phyloP scores from a whole-genome alignment of 495 filamentous ascomycete species.

The Ramalina peruviana region DNA sequence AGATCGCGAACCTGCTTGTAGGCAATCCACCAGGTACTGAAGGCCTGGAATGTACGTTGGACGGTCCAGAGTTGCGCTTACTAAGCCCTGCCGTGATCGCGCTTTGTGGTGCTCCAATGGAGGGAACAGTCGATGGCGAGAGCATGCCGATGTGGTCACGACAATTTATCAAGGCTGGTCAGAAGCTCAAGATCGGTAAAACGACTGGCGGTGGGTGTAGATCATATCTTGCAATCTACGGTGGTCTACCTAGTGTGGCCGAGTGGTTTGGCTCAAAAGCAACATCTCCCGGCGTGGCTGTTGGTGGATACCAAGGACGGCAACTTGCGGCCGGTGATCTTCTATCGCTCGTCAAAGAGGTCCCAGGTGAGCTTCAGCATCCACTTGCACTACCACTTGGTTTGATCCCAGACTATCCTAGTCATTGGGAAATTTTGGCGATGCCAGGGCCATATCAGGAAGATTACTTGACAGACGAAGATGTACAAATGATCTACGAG shows the following conservation, averaged over 20 bases:
- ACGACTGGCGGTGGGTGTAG: constrained; percentile 36
- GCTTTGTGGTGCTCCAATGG: constrained; percentile 39
- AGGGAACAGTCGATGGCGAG: constrained; percentile 32
- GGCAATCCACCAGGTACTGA: constrained; percentile 38
- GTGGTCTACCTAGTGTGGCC: constrained; percentile 41
- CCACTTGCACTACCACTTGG: constrained; percentile 23
- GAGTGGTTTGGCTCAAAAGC: constrained; percentile 45
- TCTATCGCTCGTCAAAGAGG: constrained; percentile 23
- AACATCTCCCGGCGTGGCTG: constrained; percentile 37
- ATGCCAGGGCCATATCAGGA: constrained; percentile 46
- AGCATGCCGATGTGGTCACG: constrained; percentile 39
- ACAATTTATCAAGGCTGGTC: constrained; percentile 33
- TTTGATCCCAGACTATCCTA: constrained; percentile 30
- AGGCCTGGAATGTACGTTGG: constrained; percentile 44
- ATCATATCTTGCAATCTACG: constrained; percentile 43
- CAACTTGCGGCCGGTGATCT: constrained; percentile 38
- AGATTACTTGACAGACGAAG: constrained; percentile 35
- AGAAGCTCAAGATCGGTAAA: constrained; percentile 41
- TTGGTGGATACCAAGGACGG: constrained; percentile 48
- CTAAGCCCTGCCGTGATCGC: constrained; percentile 33
- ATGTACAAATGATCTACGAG: constrained; percentile 40
- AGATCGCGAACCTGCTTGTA: constrained; percentile 43
- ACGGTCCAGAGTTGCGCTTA: constrained; percentile 44
- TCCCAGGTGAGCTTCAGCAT: constrained; percentile 16
- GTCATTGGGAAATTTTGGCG: constrained; percentile 33